Evolutionary conservation across 2,329 filamentous ascomycete genomes (phyloP).

Genomic region (Nectriaceae sp.): DNA sequence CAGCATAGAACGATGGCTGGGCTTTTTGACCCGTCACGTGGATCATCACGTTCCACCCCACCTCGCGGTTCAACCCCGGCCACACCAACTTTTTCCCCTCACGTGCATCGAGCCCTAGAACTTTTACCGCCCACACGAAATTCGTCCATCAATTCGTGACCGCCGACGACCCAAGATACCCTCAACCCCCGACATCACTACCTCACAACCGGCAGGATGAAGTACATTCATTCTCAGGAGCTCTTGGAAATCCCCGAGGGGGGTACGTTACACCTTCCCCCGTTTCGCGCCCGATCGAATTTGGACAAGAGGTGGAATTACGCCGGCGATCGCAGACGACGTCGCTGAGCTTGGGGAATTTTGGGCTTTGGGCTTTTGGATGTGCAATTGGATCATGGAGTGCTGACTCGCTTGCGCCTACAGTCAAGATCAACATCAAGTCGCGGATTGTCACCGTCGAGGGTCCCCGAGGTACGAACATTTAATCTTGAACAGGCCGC

Average conservation of each 20-base stretch:
- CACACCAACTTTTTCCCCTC: slow-evolving; percentile 27
- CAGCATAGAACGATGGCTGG: not conserved
- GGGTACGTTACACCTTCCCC: slow-evolving; percentile 67
- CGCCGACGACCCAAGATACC: slow-evolving; percentile 41
- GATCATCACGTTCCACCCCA: slow-evolving; percentile 14
- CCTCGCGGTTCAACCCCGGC: slow-evolving; percentile 30
- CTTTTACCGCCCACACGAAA: slow-evolving; percentile 47
- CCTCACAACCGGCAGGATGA: slow-evolving; percentile 79
- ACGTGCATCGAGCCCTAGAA: slow-evolving; percentile 47
- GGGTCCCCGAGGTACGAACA: slow-evolving; percentile 79
- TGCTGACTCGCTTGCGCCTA: slow-evolving; percentile 36
- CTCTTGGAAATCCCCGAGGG: slow-evolving; percentile 92
- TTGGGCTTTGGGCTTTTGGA: not conserved
- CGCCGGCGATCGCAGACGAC: not conserved
- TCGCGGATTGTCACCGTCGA: slow-evolving; percentile 95
- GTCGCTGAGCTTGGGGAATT: not conserved
- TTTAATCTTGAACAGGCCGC: not conserved
- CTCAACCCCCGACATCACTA: slow-evolving; percentile 47
- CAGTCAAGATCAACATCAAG: slow-evolving; percentile 98
- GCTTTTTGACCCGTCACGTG: slow-evolving; percentile 24
- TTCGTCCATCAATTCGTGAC: slow-evolving; percentile 42
- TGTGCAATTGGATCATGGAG: slow-evolving; percentile 16
- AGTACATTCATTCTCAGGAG: slow-evolving; percentile 99
- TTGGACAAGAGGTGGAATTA: not conserved
- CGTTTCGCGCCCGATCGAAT: not conserved